Conservation (phyloP, 768 basidiomycete genomes). For the Pholiota conissans region DNA sequence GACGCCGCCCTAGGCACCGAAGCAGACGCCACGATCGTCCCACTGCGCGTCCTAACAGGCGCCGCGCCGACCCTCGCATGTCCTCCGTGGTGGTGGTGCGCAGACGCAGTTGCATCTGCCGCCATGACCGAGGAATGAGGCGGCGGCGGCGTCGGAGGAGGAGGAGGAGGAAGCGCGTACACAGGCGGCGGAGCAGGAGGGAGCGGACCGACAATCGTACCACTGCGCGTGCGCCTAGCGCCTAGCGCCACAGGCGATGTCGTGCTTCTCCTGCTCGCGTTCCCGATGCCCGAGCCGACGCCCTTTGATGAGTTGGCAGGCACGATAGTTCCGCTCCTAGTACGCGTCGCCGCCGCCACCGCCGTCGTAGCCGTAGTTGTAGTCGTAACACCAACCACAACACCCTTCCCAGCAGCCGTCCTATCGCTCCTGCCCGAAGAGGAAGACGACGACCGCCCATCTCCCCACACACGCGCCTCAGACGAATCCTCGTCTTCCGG, state of each 20-base stretch:
- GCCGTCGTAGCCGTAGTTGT: background rate
- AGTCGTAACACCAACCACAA: too few relatives aligned
- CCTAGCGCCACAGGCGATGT: conserved; percentile 10
- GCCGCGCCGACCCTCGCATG: conserved; percentile 2
- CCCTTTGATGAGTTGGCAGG: conserved; percentile 8
- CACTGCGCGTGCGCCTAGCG: conserved; percentile 30
- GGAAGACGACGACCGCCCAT: background rate
- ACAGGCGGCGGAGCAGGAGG: conserved; percentile 11
- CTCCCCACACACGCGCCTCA: background rate
- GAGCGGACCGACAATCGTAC: conserved; percentile 30
- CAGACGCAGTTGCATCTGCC: too few relatives aligned
- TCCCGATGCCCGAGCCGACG: too few relatives aligned
- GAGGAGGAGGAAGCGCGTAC: conserved; percentile 5
- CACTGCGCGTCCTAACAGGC: conserved; percentile 27
- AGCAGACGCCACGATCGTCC: conserved; percentile 26
- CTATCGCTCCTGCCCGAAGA: background rate
- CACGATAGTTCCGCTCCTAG: conserved; percentile 53
- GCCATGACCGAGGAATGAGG: too few relatives aligned
- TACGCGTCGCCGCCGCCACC: conserved; percentile 15
- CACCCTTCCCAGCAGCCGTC: too few relatives aligned
- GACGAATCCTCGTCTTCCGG: background rate
- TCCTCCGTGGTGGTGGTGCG: too few relatives aligned
- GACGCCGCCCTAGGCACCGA: too few relatives aligned
- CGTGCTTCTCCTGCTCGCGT: too few relatives aligned
- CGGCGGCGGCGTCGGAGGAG: too few relatives aligned